Percentiles rank a stretch among this genome's conserved stretches.
Evolutionary conservation across 2,329 filamentous ascomycete genomes (phyloP).

Genomic region (Scedosporium apiospermum): DNA sequence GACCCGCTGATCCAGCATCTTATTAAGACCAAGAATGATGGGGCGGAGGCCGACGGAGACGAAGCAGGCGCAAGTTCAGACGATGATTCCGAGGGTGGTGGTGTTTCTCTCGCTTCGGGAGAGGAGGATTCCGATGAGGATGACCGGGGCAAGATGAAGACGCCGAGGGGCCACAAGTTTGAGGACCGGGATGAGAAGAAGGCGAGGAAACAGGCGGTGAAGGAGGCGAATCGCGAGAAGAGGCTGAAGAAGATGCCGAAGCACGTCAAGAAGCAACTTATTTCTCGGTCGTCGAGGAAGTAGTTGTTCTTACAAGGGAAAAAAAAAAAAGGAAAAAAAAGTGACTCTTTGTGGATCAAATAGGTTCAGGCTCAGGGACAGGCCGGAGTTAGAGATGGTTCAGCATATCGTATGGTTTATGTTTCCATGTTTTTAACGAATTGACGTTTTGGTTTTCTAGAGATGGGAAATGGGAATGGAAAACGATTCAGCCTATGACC

Average conservation of each 20-base stretch:
- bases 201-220: slow-evolving; percentile 72
- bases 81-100: slow-evolving; percentile 28
- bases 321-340: too few relatives aligned
- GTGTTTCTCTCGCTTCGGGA: slow-evolving; percentile 26
- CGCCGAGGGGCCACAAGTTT: slow-evolving; percentile 72
- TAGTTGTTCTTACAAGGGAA: slow-evolving; percentile 27
- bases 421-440: neutral
- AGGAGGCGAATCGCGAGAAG: slow-evolving; percentile 86
- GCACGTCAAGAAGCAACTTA: slow-evolving; percentile 82
- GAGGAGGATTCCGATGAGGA: slow-evolving; percentile 46
- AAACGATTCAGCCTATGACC: neutral
- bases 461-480: neutral
- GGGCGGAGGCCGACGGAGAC: slow-evolving; percentile 43
- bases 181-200: slow-evolving; percentile 88
- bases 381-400: neutral
- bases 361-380: neutral
- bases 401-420: neutral
- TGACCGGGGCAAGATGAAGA: slow-evolving; percentile 52
- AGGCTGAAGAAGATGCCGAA: slow-evolving; percentile 95
- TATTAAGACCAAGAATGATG: slow-evolving; percentile 63
- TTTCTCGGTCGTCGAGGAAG: slow-evolving; percentile 51
- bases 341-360: neutral
- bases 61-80: slow-evolving; percentile 27
- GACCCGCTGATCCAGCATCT: slow-evolving; percentile 36
- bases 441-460: neutral